phyloP scores from a whole-genome alignment of 2,329 filamentous ascomycete genomes.

The Ophiostoma perfectum region DNA sequence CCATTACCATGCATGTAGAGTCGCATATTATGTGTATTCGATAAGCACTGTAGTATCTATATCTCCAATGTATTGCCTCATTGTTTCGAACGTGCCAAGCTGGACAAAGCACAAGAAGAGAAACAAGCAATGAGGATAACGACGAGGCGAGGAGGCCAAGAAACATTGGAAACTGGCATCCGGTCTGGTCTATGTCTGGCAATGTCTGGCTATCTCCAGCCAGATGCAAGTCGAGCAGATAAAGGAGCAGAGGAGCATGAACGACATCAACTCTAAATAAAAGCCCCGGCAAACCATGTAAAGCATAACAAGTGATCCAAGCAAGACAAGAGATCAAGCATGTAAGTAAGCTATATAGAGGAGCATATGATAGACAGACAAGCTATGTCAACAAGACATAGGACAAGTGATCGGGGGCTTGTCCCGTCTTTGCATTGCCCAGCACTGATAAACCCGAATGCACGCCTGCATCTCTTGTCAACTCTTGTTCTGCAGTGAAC shows the following conservation, averaged over 20 bases:
- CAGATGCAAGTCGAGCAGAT: neutral
- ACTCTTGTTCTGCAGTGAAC: neutral
- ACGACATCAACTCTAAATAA: neutral
- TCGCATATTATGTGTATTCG: neutral
- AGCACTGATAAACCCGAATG: conserved; percentile 6
- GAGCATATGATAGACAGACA: too few species aligned
- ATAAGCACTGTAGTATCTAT: conserved; percentile 5
- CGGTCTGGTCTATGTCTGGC: neutral
- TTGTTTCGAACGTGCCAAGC: conserved; percentile 12
- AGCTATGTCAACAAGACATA: neutral
- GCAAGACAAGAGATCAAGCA: neutral
- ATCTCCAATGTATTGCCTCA: neutral
- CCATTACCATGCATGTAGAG: too few species aligned
- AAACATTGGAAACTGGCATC: conserved; percentile 2
- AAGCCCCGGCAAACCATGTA: neutral
- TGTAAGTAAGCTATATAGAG: neutral
- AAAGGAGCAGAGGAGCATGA: neutral
- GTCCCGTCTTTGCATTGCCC: neutral
- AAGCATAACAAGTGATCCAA: too few species aligned
- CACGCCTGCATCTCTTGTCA: conserved; percentile 4
- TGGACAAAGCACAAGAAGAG: conserved; percentile 6
- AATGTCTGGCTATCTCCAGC: neutral
- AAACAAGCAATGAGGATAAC: neutral
- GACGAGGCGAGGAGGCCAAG: conserved; percentile 2
- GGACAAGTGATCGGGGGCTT: neutral